Conservation (phyloP, 768 basidiomycete genomes). For the Psilocybe azurescens region DNA sequence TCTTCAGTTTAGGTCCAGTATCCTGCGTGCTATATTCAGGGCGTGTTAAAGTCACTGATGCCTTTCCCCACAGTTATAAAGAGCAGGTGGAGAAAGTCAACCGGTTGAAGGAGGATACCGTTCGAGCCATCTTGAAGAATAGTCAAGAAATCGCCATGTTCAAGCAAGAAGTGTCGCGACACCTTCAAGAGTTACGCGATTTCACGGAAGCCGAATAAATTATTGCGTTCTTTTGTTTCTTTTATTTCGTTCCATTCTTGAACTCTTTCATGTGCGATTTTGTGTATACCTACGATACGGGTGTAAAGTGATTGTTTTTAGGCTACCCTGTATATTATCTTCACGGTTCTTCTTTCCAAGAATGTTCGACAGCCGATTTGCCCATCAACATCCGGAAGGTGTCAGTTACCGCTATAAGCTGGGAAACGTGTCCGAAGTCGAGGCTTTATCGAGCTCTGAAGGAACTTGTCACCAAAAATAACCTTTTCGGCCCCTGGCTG, state of each 20-base stretch:
- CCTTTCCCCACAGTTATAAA: conserved; percentile 56
- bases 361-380: conserved; percentile 13
- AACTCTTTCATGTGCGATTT: conserved; percentile 10
- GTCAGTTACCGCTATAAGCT: conserved; percentile 12
- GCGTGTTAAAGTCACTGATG: conserved; percentile 5
- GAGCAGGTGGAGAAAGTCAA: conserved; percentile 81
- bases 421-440: conserved; percentile 20
- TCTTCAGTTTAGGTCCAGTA: conserved; percentile 65
- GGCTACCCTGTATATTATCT: conserved; percentile 8
- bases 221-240: conserved; percentile 13
- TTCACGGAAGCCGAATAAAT: conserved; percentile 56
- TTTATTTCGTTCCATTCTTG: conserved; percentile 7
- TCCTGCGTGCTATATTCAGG: conserved; percentile 4
- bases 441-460: not conserved
- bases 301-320: conserved; percentile 9
- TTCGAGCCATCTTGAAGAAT: conserved; percentile 83
- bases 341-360: conserved; percentile 2
- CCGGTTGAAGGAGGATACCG: conserved; percentile 78
- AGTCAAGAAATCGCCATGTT: conserved; percentile 84
- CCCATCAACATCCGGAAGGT: conserved; percentile 16
- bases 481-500: not conserved
- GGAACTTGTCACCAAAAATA: conserved; percentile 17
- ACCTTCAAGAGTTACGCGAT: conserved; percentile 69
- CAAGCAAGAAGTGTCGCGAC: conserved; percentile 78
- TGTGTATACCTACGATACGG: conserved; percentile 9